These are phyloP conservation scores for Boletus fagicola DNA, from an alignment of 768 basidiomycete genomes.

Conservation along the genomic window DNA sequence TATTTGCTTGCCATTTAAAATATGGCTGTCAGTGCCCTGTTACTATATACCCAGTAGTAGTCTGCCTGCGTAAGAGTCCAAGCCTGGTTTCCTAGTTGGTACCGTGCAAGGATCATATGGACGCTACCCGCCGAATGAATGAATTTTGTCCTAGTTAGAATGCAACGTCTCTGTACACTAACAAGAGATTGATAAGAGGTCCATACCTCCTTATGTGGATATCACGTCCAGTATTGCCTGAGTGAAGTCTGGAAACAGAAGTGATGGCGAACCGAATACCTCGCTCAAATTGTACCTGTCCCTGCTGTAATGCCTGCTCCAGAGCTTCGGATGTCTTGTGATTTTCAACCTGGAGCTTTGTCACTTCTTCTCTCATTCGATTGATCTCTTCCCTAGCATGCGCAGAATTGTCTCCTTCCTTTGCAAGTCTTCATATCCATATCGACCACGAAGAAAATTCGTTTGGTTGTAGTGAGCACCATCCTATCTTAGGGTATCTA, in stretches of 20 bases:
- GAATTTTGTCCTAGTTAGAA: too few species aligned
- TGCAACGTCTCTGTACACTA: too few species aligned
- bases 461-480: constrained; percentile 6
- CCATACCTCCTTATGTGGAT: too few species aligned
- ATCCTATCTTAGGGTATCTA: constrained; percentile 8
- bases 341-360: constrained; percentile 25
- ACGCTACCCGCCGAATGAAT: too few species aligned
- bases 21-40: too few species aligned
- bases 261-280: constrained; percentile 11
- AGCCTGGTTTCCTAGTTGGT: too few species aligned
- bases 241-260: neutral
- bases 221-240: too few species aligned
- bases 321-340: constrained; percentile 17
- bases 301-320: constrained; percentile 17
- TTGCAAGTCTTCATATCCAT: constrained; percentile 12
- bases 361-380: constrained; percentile 20
- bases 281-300: constrained; percentile 18
- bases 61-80: too few species aligned
- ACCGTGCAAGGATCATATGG: too few species aligned
- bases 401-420: constrained; percentile 4
- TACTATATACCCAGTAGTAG: too few species aligned
- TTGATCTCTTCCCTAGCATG: constrained; percentile 13
- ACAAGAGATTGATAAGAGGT: too few species aligned
- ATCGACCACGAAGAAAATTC: constrained; percentile 17
- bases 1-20: too few species aligned